These are phyloP conservation scores for Fagopyrum esculentum DNA, from an alignment of 148 eudicot genomes.

Conservation along the genomic window DNA sequence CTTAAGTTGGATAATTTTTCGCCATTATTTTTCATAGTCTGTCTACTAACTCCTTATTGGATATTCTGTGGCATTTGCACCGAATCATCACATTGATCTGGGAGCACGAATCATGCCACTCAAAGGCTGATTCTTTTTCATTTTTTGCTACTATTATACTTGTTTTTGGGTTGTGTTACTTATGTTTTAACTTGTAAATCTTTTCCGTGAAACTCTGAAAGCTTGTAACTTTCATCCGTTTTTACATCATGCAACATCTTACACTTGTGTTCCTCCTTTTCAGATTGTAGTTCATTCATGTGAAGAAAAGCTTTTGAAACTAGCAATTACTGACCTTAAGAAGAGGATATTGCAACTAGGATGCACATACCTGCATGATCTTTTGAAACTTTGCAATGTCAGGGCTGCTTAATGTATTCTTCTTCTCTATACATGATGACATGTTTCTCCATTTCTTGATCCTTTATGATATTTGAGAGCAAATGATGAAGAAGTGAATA, in stretches of 20 bases:
- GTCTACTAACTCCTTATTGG: background rate
- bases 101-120: background rate
- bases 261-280: background rate
- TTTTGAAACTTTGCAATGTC: conserved; percentile 21
- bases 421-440: conserved; percentile 2
- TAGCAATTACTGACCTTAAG: conserved; percentile 3
- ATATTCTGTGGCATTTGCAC: conserved; percentile 3
- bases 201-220: background rate
- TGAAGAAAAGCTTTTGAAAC: conserved; percentile 2
- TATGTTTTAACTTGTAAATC: background rate
- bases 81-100: background rate
- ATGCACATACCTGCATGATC: conserved; percentile 19
- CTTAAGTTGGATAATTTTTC: background rate
- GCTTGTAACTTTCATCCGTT: background rate
- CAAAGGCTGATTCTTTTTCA: background rate
- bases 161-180: background rate
- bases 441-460: background rate
- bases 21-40: background rate
- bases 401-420: conserved; percentile 22
- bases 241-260: background rate
- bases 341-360: conserved; percentile 12
- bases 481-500: too few species aligned
- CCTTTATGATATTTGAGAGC: background rate
- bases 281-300: background rate
- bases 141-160: background rate